These are phyloP conservation scores for Nyssa sinensis DNA, from an alignment of 148 eudicot species.

Conservation along the genomic window DNA sequence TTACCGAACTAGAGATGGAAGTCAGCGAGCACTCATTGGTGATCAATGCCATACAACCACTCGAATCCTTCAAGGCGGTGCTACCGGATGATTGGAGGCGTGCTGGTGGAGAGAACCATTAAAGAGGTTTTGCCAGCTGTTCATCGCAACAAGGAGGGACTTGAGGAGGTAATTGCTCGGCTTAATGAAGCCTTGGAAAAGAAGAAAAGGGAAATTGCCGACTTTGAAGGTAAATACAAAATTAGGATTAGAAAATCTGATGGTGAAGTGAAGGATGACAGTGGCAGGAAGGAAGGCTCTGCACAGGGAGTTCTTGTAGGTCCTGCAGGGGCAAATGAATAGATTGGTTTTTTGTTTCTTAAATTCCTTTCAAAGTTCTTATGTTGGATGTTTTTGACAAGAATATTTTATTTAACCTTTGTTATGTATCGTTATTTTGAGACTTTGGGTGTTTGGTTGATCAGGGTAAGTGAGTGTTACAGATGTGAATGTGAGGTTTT, in stretches of 20 bases:
- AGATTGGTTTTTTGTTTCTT: not conserved
- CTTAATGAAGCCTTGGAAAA: slow-evolving; percentile 72
- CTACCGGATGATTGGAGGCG: slow-evolving; percentile 94
- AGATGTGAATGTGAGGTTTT: not conserved
- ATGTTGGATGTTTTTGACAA: not conserved
- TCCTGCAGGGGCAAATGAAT: slow-evolving; percentile 55
- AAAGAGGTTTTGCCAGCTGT: slow-evolving; percentile 93
- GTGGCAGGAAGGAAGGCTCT: slow-evolving; percentile 68
- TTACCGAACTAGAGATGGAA: slow-evolving; percentile 95
- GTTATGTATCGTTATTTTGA: not conserved
- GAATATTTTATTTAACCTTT: not conserved
- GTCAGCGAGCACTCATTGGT: slow-evolving; percentile 86
- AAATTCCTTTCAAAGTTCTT: not conserved
- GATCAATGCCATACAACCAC: slow-evolving; percentile 79
- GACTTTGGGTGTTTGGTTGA: not conserved
- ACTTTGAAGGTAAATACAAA: slow-evolving; percentile 78
- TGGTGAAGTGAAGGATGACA: slow-evolving; percentile 55
- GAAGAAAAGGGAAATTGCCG: slow-evolving; percentile 81
- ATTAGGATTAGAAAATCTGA: slow-evolving; percentile 74
- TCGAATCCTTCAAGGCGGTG: slow-evolving; percentile 83
- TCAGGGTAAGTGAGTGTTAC: not conserved
- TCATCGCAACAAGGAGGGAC: slow-evolving; percentile 77
- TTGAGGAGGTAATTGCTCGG: slow-evolving; percentile 78
- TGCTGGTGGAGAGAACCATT: slow-evolving; percentile 85
- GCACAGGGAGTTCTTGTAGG: slow-evolving; percentile 98